Evolutionary conservation across 139 green algal genomes (phyloP).

Genomic region (Diplosphaera chodatii): DNA sequence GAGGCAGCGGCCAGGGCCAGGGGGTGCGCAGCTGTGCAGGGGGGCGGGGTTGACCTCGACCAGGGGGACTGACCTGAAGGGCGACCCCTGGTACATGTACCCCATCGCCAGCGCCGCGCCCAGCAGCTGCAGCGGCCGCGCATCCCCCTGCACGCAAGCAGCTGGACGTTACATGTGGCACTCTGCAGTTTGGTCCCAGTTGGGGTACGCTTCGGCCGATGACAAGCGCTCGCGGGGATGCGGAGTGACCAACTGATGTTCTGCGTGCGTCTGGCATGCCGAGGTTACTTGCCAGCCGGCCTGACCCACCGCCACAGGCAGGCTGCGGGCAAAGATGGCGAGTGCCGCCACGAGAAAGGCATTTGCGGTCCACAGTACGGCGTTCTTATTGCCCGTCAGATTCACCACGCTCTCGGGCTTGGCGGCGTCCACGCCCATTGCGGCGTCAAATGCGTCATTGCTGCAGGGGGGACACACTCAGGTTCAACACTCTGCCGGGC

Average conservation of each 20-base stretch:
- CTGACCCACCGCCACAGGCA: conserved; percentile 20
- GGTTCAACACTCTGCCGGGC: too few species aligned
- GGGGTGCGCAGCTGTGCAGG: too few species aligned
- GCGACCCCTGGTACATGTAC: conserved; percentile 96
- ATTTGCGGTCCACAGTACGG: conserved; percentile 17
- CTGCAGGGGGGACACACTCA: conserved; percentile 53
- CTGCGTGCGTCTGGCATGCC: too few species aligned
- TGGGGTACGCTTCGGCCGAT: too few species aligned
- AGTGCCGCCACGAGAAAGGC: conserved; percentile 45
- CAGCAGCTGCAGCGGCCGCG: conserved; percentile 55
- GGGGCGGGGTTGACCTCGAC: too few species aligned
- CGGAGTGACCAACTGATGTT: too few species aligned
- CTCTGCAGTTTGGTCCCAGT: too few species aligned
- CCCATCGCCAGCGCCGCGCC: conserved; percentile 72
- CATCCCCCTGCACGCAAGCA: conserved; percentile 19
- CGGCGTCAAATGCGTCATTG: conserved; percentile 93
- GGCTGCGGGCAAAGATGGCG: conserved; percentile 34
- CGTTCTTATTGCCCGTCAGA: conserved; percentile 55
- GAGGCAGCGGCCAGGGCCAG: too few species aligned
- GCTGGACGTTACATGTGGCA: too few species aligned
- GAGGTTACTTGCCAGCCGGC: too few species aligned
- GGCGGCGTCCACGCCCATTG: conserved; percentile 78
- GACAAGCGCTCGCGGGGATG: too few species aligned
- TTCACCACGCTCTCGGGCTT: conserved; percentile 96
- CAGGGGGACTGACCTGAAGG: too few species aligned